Conservation (phyloP, 805 yeast species). For the Schizosaccharomyces pombe region DNA sequence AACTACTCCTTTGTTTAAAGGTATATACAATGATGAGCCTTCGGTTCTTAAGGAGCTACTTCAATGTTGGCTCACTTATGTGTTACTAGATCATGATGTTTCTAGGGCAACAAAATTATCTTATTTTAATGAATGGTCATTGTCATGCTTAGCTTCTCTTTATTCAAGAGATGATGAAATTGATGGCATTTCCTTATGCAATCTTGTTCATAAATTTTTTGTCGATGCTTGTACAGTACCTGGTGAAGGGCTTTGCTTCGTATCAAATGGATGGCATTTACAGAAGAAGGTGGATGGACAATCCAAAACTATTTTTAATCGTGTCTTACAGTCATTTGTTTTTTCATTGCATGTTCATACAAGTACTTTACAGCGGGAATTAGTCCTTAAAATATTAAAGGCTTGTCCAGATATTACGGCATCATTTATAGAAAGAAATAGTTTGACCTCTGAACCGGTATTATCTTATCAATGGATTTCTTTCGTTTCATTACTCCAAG, state of each 20-base stretch:
- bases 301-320: constrained; percentile 28
- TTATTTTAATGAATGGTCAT: constrained; percentile 53
- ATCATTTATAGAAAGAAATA: constrained; percentile 24
- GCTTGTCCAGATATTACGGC: constrained; percentile 47
- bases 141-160: constrained; percentile 33
- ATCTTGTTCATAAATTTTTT: constrained; percentile 5
- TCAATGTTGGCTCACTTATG: constrained; percentile 23
- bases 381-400: constrained; percentile 27
- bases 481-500: constrained; percentile 35
- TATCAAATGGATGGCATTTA: constrained; percentile 15
- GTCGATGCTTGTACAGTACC: constrained; percentile 7
- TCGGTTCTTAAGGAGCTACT: constrained; percentile 22
- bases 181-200: constrained; percentile 26
- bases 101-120: constrained; percentile 48
- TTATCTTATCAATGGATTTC: constrained; percentile 67
- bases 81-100: constrained; percentile 37
- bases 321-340: constrained; percentile 36
- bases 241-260: constrained; percentile 15
- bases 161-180: constrained; percentile 23
- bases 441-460: constrained; percentile 44
- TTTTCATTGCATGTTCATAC: constrained; percentile 63
- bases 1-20: constrained; percentile 32
- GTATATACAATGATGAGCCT: constrained; percentile 31
- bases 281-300: constrained; percentile 7
- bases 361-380: constrained; percentile 34